Evolutionary conservation across 495 filamentous ascomycete species (phyloP).

Genomic region (Neurospora pannonica): DNA sequence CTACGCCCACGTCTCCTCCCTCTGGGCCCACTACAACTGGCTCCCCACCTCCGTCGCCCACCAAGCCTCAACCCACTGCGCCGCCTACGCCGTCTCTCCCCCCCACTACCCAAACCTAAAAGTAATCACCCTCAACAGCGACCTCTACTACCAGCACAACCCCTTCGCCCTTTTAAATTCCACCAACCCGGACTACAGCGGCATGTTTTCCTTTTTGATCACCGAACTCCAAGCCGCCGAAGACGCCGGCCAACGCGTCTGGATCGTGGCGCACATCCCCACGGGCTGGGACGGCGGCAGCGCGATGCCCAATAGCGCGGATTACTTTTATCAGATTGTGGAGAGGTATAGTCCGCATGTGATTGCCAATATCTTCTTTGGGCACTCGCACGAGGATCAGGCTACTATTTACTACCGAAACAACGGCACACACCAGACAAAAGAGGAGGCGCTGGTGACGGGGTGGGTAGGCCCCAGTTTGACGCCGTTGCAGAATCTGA

Average conservation of each 20-base stretch:
- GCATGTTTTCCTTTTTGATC: constrained; percentile 42
- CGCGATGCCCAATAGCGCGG: constrained; percentile 39
- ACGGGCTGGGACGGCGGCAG: constrained; percentile 44
- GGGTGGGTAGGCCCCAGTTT: constrained; percentile 46
- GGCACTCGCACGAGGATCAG: constrained; percentile 46
- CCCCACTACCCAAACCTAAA: constrained; percentile 30
- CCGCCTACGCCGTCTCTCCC: constrained; percentile 42
- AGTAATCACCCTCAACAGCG: constrained; percentile 45
- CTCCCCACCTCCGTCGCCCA: constrained; percentile 30
- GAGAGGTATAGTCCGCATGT: constrained; percentile 47
- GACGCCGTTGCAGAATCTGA: constrained; percentile 45
- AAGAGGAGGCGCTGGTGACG: constrained; percentile 18
- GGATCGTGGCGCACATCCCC: constrained; percentile 47
- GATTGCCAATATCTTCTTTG: constrained; percentile 47
- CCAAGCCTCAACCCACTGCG: constrained; percentile 40
- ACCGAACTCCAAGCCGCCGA: constrained; percentile 44
- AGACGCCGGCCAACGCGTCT: constrained; percentile 41
- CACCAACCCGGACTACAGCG: constrained; percentile 40
- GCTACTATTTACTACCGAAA: constrained; percentile 40
- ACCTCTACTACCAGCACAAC: constrained; percentile 44
- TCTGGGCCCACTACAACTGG: constrained; percentile 46
- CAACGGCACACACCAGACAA: constrained; percentile 33
- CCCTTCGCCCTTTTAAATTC: constrained; percentile 39
- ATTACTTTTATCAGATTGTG: constrained; percentile 48
- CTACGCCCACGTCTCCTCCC: constrained; percentile 40